phyloP scores from a whole-genome alignment of 306 rosid species.

The Dicorynia guianensis region DNA sequence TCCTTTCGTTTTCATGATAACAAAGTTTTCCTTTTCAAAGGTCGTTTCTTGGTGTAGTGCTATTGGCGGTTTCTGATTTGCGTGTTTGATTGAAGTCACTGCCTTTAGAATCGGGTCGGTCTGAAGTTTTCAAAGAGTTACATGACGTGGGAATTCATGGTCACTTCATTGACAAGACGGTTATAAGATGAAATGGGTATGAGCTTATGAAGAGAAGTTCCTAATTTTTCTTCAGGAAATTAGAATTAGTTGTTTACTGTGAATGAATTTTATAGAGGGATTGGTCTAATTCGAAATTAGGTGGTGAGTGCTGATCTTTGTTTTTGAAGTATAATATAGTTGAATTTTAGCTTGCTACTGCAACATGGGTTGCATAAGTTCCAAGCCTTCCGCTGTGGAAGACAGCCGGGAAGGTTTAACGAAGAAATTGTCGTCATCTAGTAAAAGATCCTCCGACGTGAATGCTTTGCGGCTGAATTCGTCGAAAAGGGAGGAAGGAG shows the following conservation, averaged over 20 bases:
- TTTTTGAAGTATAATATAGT: slow-evolving; percentile 35
- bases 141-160: slow-evolving; percentile 19
- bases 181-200: slow-evolving; percentile 36
- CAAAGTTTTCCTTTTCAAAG: not conserved
- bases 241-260: slow-evolving; percentile 35
- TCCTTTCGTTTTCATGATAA: slow-evolving; percentile 1
- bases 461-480: slow-evolving; percentile 63
- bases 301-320: slow-evolving; percentile 31
- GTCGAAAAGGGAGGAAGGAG: slow-evolving; percentile 62
- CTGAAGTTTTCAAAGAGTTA: slow-evolving; percentile 37
- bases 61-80: slow-evolving; percentile 42
- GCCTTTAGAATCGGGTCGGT: slow-evolving; percentile 42
- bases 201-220: slow-evolving; percentile 32
- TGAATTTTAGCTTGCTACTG: slow-evolving; percentile 20
- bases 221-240: slow-evolving; percentile 28
- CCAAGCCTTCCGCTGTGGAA: slow-evolving; percentile 75
- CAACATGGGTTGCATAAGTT: slow-evolving; percentile 77
- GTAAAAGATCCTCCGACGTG: slow-evolving; percentile 48
- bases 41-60: not conserved
- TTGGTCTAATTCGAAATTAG: slow-evolving; percentile 39
- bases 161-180: slow-evolving; percentile 17
- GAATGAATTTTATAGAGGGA: slow-evolving; percentile 42
- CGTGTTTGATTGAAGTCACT: slow-evolving; percentile 36
- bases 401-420: slow-evolving; percentile 63
- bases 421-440: slow-evolving; percentile 51